Percentiles rank a stretch among this genome's conserved stretches.
Evolutionary conservation across 345 rosid genomes (phyloP).

Genomic region (Clausena lansium): DNA sequence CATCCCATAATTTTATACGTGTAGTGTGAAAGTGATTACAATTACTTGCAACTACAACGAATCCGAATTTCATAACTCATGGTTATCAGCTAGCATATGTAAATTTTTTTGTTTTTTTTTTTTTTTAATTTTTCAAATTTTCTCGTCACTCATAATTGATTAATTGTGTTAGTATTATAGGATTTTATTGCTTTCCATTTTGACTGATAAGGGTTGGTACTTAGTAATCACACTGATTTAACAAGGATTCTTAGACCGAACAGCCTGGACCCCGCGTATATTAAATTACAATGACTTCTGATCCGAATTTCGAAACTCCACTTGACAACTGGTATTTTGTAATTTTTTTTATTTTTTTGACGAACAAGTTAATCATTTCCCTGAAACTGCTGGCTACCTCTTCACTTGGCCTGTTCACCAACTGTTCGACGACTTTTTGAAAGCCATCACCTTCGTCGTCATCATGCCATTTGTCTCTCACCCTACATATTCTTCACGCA

Average conservation of each 20-base stretch:
- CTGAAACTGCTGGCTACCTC: not conserved
- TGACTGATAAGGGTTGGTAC: too few species aligned
- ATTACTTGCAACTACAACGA: not conserved
- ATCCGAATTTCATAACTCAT: not conserved
- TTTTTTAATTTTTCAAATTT: not conserved
- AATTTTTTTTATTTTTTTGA: not conserved
- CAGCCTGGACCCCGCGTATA: not conserved
- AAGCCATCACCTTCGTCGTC: conserved; percentile 10
- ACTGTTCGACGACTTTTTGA: conserved; percentile 16
- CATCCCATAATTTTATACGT: too few species aligned
- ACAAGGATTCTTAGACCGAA: not conserved
- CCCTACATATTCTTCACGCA: not conserved
- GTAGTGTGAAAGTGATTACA: not conserved
- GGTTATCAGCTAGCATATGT: not conserved
- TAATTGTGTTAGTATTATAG: not conserved
- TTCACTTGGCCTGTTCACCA: not conserved
- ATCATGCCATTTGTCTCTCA: not conserved
- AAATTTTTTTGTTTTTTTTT: not conserved
- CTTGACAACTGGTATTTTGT: not conserved
- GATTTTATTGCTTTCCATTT: not conserved
- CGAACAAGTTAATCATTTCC: not conserved
- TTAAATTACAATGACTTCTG: not conserved
- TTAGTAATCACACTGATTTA: not conserved
- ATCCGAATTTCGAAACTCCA: not conserved
- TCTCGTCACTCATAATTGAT: too few species aligned